These are phyloP conservation scores for Alternaria brassicae DNA, from an alignment of 2,329 filamentous ascomycete species.

Conservation along the genomic window DNA sequence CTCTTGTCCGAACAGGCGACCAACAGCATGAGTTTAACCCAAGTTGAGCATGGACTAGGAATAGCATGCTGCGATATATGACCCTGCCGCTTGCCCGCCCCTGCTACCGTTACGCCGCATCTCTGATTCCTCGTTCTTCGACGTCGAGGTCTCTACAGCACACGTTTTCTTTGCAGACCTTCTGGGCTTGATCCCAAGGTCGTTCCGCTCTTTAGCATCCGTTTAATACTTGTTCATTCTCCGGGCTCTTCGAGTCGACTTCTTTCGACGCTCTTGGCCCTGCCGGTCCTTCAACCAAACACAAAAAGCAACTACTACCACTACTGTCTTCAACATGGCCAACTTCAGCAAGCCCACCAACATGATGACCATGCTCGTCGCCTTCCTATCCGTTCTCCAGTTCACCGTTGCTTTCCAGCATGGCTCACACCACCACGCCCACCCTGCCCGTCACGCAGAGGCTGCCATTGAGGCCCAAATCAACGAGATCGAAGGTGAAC, in stretches of 20 bases:
- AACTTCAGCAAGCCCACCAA: conserved; percentile 46
- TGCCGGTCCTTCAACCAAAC: conserved; percentile 14
- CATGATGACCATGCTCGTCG: conserved; percentile 44
- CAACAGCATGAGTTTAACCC: conserved; percentile 22
- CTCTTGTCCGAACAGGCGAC: conserved; percentile 28
- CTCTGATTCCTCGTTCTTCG: conserved; percentile 41
- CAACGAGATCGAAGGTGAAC: conserved; percentile 30
- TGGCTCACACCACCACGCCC: conserved; percentile 31
- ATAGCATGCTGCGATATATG: conserved; percentile 40
- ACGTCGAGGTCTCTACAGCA: conserved; percentile 37
- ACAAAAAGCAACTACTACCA: conserved; percentile 12
- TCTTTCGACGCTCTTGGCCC: conserved; percentile 18
- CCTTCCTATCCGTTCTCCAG: conserved; percentile 44
- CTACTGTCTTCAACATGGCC: conserved; percentile 35
- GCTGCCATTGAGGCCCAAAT: conserved; percentile 33
- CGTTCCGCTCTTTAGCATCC: conserved; percentile 45
- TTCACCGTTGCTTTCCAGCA: conserved; percentile 41
- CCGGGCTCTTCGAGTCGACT: conserved; percentile 19
- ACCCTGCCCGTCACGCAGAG: conserved; percentile 24
- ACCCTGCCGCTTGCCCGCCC: conserved; percentile 37
- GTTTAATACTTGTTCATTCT: conserved; percentile 16
- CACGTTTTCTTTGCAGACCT: conserved; percentile 37
- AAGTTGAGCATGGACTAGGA: conserved; percentile 31
- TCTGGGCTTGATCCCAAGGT: conserved; percentile 38
- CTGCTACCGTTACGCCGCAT: conserved; percentile 31